Evolutionary conservation across 441 rosid genomes (phyloP), one percentile per base, ranked within the genome.

Genomic region (Arabidopsis hybrid): DNA sequence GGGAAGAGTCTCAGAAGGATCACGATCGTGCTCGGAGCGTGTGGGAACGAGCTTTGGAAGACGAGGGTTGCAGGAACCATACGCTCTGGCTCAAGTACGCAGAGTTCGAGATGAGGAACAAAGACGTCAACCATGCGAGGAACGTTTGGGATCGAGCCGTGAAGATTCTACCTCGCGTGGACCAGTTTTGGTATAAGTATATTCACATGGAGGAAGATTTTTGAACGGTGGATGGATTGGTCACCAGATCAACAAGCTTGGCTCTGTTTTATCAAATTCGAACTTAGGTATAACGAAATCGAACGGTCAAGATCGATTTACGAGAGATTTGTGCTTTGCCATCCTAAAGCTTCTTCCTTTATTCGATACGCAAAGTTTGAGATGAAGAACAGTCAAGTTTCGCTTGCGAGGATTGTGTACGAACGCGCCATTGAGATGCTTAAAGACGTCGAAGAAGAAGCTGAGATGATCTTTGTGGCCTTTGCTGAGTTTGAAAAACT

Each of bases 81-180:
- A 84, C 90, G 1, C 72, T 91, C 9, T 89, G 97, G 95, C 74
- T 89, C 34, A 89, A 88, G 59, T 89, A 91, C 32, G 97, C 88
- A 0, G 93, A 88, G 35, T 80, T 86, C 49, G 93, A 88, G 83
- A 91, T 91, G 93, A 88, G 85, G 84, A 86, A 86, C 83, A 83
- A 82, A 73, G 83, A 80, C 50, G 68, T 91, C 18, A 84, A 91
- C 34, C 83, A 76, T 40, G 97, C 95, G 0, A 60, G 95, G 60
- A 89, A 89, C 14, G 88, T 88, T 5, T 89, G 92, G 93, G 95
- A 89, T 49, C 85, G 92, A 0, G 92, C 92, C 0, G 91, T 92
- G 3, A 43, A 75, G 0, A 72, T 86, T 8, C 63, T 92, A 39
- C 96, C 96, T 0, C 78, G 96, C 1, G 83, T 91, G 14, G 95